A percentile compares a stretch with the other conserved stretches of the same genome.
phyloP scores from a whole-genome alignment of 495 filamentous ascomycete genomes.

The Trichoderma asperelloides region DNA sequence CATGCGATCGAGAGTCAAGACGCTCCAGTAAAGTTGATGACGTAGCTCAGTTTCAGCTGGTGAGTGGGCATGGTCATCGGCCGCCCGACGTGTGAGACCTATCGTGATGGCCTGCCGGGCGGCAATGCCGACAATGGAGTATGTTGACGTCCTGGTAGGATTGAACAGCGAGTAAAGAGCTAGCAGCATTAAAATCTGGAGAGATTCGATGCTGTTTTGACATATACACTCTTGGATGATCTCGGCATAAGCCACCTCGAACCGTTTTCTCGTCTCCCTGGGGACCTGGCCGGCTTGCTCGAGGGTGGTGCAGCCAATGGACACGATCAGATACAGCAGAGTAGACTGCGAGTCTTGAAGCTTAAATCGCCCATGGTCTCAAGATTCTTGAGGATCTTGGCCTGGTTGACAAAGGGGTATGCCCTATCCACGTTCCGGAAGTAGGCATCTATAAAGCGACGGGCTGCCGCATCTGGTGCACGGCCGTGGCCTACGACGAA shows the following conservation, averaged over 20 bases:
- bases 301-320: slow-evolving; percentile 20
- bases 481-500: slow-evolving; percentile 4
- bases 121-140: slow-evolving; percentile 19
- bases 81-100: slow-evolving; percentile 14
- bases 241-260: slow-evolving; percentile 9
- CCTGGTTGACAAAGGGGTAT: slow-evolving; percentile 20
- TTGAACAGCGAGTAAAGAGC: slow-evolving; percentile 24
- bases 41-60: slow-evolving; percentile 17
- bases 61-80: slow-evolving; percentile 9
- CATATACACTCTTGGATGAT: slow-evolving; percentile 13
- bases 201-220: slow-evolving; percentile 12
- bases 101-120: slow-evolving; percentile 17
- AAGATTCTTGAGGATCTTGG: slow-evolving; percentile 10
- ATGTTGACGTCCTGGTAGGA: slow-evolving; percentile 17
- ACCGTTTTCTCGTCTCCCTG: background rate
- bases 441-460: slow-evolving; percentile 16
- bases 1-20: slow-evolving; percentile 25
- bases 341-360: slow-evolving; percentile 11
- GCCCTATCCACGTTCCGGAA: slow-evolving; percentile 21
- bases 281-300: slow-evolving; percentile 17
- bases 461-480: slow-evolving; percentile 6
- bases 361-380: slow-evolving; percentile 7
- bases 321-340: slow-evolving; percentile 18
- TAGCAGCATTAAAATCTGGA: slow-evolving; percentile 21
- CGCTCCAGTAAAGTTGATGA: slow-evolving; percentile 23